These are phyloP conservation scores for Parathielavia hyrcaniae DNA, from an alignment of 495 filamentous ascomycete species.

Conservation along the genomic window DNA sequence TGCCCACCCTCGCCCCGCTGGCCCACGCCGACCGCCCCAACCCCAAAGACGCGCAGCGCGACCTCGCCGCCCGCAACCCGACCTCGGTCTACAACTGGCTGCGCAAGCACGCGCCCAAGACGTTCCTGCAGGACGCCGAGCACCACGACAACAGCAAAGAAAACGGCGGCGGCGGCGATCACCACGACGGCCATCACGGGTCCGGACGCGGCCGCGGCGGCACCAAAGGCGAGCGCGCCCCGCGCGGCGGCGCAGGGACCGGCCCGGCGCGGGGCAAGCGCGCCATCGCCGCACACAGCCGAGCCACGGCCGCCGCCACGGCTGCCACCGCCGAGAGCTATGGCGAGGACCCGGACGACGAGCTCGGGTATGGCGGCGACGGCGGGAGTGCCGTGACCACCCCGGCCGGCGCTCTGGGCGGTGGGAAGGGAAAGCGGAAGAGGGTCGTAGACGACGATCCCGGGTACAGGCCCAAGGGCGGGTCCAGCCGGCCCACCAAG, in stretches of 20 bases:
- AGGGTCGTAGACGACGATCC: slow-evolving; percentile 60
- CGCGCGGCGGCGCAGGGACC: slow-evolving; percentile 5
- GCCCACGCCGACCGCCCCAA: slow-evolving; percentile 25
- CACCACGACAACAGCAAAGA: slow-evolving; percentile 17
- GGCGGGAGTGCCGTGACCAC: slow-evolving; percentile 41
- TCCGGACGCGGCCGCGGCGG: slow-evolving; percentile 18
- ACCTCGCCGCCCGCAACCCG: slow-evolving; percentile 66
- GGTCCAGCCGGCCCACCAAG: slow-evolving; percentile 51
- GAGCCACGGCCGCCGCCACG: slow-evolving; percentile 25
- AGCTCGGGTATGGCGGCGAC: slow-evolving; percentile 17
- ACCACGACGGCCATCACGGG: slow-evolving; percentile 32
- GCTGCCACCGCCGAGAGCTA: slow-evolving; percentile 33
- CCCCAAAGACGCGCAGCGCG: slow-evolving; percentile 36
- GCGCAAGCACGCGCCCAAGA: slow-evolving; percentile 70
- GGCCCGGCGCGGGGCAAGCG: slow-evolving; percentile 27
- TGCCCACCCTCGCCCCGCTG: slow-evolving; percentile 39
- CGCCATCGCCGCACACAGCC: slow-evolving; percentile 18
- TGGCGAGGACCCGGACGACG: slow-evolving; percentile 33
- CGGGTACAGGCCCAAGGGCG: slow-evolving; percentile 64
- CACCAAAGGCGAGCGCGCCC: slow-evolving; percentile 17
- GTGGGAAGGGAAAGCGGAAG: slow-evolving; percentile 41
- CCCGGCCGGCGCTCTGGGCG: slow-evolving; percentile 31
- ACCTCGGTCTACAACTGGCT: slow-evolving; percentile 90
- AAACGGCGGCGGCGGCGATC: slow-evolving; percentile 36
- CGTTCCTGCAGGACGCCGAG: slow-evolving; percentile 78